These are phyloP conservation scores for Trichoderma erinaceum DNA, from an alignment of 495 filamentous ascomycete genomes.

Conservation along the genomic window DNA sequence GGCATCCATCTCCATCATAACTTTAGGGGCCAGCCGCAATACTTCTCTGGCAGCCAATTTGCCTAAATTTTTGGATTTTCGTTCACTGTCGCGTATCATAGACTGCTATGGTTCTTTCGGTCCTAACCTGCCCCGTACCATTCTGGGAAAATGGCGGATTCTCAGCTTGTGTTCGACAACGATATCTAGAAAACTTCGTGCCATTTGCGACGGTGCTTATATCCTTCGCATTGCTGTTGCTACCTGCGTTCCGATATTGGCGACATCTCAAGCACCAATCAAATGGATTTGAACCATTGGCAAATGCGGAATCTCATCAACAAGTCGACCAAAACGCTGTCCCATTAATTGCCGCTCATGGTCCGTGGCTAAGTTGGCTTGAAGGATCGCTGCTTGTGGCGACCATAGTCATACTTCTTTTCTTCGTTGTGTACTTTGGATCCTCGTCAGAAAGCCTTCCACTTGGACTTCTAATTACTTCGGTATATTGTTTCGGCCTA, in stretches of 20 bases:
- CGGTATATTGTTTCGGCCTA: background rate
- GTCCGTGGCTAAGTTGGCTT: background rate
- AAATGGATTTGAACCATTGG: background rate
- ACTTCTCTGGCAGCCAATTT: background rate
- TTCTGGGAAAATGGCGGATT: background rate
- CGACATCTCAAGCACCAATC: background rate
- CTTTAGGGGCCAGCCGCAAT: background rate
- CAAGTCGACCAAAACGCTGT: background rate
- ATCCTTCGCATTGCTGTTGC: too few species aligned
- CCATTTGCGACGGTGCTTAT: background rate
- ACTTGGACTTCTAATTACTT: background rate
- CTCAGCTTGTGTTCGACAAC: background rate
- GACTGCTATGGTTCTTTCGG: background rate
- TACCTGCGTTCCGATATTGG: background rate
- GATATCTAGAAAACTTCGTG: background rate
- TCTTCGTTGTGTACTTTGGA: background rate
- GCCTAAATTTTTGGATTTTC: background rate
- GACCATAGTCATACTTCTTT: background rate
- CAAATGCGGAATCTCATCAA: background rate
- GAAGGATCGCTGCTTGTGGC: background rate
- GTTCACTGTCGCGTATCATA: background rate
- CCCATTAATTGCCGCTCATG: background rate
- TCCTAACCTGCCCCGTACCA: background rate
- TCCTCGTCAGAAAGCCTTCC: background rate
- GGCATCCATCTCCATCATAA: background rate